Evolutionary conservation across 768 basidiomycete genomes (phyloP).

Genomic region (Ephemerocybe angulata): DNA sequence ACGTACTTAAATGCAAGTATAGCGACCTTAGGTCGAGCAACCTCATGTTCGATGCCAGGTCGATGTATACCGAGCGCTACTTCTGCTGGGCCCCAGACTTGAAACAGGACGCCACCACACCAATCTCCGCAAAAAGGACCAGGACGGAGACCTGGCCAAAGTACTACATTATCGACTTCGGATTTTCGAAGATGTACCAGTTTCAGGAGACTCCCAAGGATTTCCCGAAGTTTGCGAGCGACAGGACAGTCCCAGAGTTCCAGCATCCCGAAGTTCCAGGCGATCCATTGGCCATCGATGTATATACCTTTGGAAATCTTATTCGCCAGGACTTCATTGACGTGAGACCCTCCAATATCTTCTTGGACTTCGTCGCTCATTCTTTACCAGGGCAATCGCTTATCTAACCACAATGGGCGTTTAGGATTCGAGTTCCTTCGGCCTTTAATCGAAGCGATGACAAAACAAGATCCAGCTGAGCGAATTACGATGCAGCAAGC

Average conservation of each 20-base stretch:
- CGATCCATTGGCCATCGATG: slow-evolving; percentile 2
- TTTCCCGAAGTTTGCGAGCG: neutral
- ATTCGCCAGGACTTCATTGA: neutral
- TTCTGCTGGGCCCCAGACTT: no score
- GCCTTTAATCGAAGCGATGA: neutral
- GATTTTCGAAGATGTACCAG: neutral
- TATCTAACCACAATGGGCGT: neutral
- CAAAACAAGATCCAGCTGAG: neutral
- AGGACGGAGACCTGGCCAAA: neutral
- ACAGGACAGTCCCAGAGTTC: slow-evolving; percentile 1
- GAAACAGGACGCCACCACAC: neutral
- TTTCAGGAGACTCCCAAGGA: neutral
- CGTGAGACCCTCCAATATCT: neutral
- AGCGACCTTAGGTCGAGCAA: neutral
- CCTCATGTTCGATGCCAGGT: neutral
- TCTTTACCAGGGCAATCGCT: neutral
- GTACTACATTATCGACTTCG: slow-evolving; percentile 7
- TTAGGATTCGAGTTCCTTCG: neutral
- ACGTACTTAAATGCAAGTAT: neutral
- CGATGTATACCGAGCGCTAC: neutral
- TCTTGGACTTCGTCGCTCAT: no score
- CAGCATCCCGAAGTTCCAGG: neutral
- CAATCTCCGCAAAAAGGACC: neutral
- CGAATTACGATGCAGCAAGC: neutral
- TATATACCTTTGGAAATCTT: neutral